Evolutionary conservation across 768 basidiomycete genomes (phyloP).

Genomic region (Phaffia australis): DNA sequence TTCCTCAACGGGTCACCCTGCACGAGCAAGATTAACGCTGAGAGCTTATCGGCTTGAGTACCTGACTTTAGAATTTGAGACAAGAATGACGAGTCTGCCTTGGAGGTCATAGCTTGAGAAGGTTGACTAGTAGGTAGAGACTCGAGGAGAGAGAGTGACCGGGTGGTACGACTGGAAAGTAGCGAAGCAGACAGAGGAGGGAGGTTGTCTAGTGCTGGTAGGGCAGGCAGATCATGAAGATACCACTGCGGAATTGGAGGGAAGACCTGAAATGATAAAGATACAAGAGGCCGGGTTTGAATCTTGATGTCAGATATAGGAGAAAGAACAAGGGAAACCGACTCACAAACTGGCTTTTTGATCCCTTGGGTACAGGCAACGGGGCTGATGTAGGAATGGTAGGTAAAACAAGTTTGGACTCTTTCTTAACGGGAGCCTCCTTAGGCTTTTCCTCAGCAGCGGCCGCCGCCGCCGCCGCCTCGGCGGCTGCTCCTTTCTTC

Average conservation of each 20-base stretch:
- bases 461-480: slow-evolving; percentile 12
- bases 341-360: slow-evolving; percentile 26
- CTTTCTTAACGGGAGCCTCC: slow-evolving; percentile 22
- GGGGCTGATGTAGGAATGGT: slow-evolving; percentile 12
- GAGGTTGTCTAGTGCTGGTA: slow-evolving; percentile 37
- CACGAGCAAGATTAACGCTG: slow-evolving; percentile 78
- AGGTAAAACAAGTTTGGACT: slow-evolving; percentile 37
- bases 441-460: background rate
- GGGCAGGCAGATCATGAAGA: slow-evolving; percentile 40
- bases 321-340: slow-evolving; percentile 25
- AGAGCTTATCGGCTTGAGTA: slow-evolving; percentile 81
- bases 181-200: slow-evolving; percentile 41
- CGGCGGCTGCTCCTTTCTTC: slow-evolving; percentile 20
- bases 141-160: slow-evolving; percentile 41
- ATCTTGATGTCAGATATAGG: slow-evolving; percentile 4
- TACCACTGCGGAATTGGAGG: slow-evolving; percentile 50
- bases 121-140: slow-evolving; percentile 28
- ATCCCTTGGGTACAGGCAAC: slow-evolving; percentile 22
- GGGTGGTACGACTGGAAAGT: slow-evolving; percentile 44
- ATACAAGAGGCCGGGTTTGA: slow-evolving; percentile 1
- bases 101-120: slow-evolving; percentile 35
- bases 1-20: slow-evolving; percentile 82
- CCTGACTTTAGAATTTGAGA: slow-evolving; percentile 74
- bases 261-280: slow-evolving; percentile 30
- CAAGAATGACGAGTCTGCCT: slow-evolving; percentile 71